These are phyloP conservation scores for Ceratocystis variospora DNA, from an alignment of 2,329 filamentous ascomycete genomes.

Conservation along the genomic window DNA sequence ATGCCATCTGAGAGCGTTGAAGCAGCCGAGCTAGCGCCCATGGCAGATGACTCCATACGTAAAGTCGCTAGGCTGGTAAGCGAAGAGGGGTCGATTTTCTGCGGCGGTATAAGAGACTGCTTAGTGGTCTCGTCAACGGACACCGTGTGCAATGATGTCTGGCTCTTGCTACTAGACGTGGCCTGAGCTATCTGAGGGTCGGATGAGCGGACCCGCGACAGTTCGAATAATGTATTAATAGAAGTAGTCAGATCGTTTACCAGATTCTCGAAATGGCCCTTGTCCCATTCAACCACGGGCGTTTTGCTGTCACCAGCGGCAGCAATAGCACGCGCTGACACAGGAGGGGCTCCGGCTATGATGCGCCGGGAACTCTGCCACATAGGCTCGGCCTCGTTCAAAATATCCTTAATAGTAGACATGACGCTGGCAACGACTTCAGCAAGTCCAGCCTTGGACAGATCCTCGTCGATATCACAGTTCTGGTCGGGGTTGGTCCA, in stretches of 20 bases:
- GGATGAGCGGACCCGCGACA: slow-evolving; percentile 51
- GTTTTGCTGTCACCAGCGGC: slow-evolving; percentile 40
- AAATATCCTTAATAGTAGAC: slow-evolving; percentile 65
- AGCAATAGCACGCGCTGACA: slow-evolving; percentile 9
- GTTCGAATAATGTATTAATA: slow-evolving; percentile 66
- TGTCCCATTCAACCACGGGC: slow-evolving; percentile 50
- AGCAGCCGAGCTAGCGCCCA: neutral
- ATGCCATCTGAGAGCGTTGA: slow-evolving; percentile 13
- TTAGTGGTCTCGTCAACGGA: slow-evolving; percentile 33
- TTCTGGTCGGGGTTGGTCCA: slow-evolving; percentile 60
- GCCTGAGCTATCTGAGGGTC: slow-evolving; percentile 21
- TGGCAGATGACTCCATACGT: slow-evolving; percentile 7
- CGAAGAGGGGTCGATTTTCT: slow-evolving; percentile 42
- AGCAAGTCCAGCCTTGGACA: slow-evolving; percentile 59
- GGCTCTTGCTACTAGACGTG: neutral
- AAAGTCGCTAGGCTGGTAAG: slow-evolving; percentile 33
- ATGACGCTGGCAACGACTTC: slow-evolving; percentile 68
- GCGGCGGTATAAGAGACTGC: slow-evolving; percentile 47
- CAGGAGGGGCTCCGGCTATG: neutral
- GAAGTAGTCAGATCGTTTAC: slow-evolving; percentile 61
- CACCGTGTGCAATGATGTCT: slow-evolving; percentile 25
- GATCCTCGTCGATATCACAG: slow-evolving; percentile 55
- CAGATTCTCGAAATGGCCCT: slow-evolving; percentile 59
- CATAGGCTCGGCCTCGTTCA: slow-evolving; percentile 61
- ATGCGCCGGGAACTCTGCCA: slow-evolving; percentile 42